Percentiles rank a stretch among this genome's conserved stretches.
Conservation (phyloP, 352 stramenopile genomes). For the Lagenidium sp. region DNA sequence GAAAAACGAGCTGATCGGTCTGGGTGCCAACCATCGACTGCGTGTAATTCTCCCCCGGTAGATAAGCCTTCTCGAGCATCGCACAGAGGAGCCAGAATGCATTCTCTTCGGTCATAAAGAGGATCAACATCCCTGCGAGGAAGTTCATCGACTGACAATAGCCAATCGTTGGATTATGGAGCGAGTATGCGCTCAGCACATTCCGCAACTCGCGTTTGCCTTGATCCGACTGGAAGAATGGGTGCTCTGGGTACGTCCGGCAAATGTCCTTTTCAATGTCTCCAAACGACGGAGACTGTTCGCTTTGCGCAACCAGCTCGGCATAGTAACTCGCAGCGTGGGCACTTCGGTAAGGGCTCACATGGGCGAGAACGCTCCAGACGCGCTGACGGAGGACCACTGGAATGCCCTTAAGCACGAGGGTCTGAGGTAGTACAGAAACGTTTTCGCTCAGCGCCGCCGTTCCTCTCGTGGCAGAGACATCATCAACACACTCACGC, state of each 20-base stretch:
- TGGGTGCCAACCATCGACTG: conserved; percentile 64
- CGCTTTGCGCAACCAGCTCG: conserved; percentile 10
- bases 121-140: conserved; percentile 49
- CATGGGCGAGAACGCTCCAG: conserved; percentile 28
- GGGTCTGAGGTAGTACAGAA: conserved; percentile 9
- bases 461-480: too few species aligned
- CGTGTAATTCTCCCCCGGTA: conserved; percentile 72
- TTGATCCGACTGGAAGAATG: conserved; percentile 36
- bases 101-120: conserved; percentile 63
- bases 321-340: conserved; percentile 25
- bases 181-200: conserved; percentile 43
- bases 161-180: conserved; percentile 42
- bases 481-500: too few species aligned
- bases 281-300: conserved; percentile 18
- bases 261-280: conserved; percentile 62
- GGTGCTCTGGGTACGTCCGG: conserved; percentile 53
- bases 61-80: conserved; percentile 50
- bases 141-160: conserved; percentile 83
- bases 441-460: too few species aligned
- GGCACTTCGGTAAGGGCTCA: conserved; percentile 17
- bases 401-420: conserved; percentile 33
- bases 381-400: conserved; percentile 25
- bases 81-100: conserved; percentile 74
- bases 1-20: conserved; percentile 69
- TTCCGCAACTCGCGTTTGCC: conserved; percentile 40